phyloP scores from a whole-genome alignment of 2,329 filamentous ascomycete genomes.

The Fusarium globosum region DNA sequence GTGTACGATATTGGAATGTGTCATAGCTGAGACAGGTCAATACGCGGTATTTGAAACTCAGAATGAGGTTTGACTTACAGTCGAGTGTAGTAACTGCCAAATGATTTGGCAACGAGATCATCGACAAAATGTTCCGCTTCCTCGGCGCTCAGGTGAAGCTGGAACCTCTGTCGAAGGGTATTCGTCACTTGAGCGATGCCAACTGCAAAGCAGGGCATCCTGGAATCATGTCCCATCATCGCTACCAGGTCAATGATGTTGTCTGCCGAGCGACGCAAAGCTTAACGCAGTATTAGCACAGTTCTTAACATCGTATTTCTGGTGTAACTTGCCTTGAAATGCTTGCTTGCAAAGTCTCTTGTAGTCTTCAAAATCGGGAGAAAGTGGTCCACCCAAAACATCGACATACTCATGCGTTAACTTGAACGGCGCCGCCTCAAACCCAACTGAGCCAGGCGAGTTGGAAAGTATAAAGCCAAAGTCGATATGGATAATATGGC shows the following conservation, averaged over 20 bases:
- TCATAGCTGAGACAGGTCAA: slow-evolving; percentile 70
- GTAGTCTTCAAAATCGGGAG: slow-evolving; percentile 78
- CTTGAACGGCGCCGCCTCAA: slow-evolving; percentile 89
- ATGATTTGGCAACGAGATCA: slow-evolving; percentile 81
- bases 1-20: slow-evolving; percentile 88
- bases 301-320: background rate
- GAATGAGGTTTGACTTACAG: slow-evolving; percentile 66
- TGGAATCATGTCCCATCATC: slow-evolving; percentile 85
- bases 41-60: background rate
- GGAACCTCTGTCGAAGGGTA: slow-evolving; percentile 78
- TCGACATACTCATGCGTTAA: slow-evolving; percentile 88
- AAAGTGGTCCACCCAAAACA: slow-evolving; percentile 78
- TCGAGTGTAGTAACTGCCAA: slow-evolving; percentile 88
- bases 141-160: slow-evolving; percentile 83
- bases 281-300: slow-evolving; percentile 53
- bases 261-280: slow-evolving; percentile 80
- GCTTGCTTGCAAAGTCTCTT: slow-evolving; percentile 84
- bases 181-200: slow-evolving; percentile 78
- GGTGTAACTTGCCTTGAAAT: slow-evolving; percentile 73
- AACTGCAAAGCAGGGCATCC: slow-evolving; percentile 85
- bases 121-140: slow-evolving; percentile 86
- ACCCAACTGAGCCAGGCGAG: slow-evolving; percentile 84
- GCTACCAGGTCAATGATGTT: slow-evolving; percentile 84
- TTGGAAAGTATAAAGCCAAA: slow-evolving; percentile 93
- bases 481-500: slow-evolving; percentile 89